Base-by-base conservation (phyloP, 1,139 yeast genomes). In the Candida anutae region DNA sequence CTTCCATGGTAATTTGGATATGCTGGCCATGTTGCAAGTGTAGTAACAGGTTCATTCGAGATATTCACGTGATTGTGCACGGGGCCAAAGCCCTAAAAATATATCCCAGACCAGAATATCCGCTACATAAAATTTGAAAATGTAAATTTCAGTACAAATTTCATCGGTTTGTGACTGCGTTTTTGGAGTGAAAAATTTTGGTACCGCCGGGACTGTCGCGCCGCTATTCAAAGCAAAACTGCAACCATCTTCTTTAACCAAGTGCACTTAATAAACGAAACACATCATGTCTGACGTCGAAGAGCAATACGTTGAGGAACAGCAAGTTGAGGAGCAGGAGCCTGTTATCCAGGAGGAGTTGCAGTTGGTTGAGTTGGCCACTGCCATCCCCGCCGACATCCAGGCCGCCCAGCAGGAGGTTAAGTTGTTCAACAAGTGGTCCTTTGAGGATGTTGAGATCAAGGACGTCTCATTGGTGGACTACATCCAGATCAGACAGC, bases 391-490 rank as follows among this genome's bases (percentile, higher is more conserved):
- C 69, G 85, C 83, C 66, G 96, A 85, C 35, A 85, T 93, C 57
- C 94, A 85, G 72, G 85, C 81, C 64, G 96, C 95, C 67, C 88
- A 88, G 63, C 80, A 77, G 60, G 94, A 85, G 74, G 81, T 93
- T 69, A 90, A 87, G 74, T 81, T 90, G 62, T 90, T 90, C 93
- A 90, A 90, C 95, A 90, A 88, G 73, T 90, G 98, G 98, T 79
- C 95, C 50, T 90, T 84, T 62, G 94, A 87, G 69, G 97, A 84
- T 44, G 90, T 93, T 58, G 94, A 88, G 69, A 83, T 93, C 56
- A 87, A 85, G 79, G 99, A 93, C 66, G 82, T 93, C 61, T 90
- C 98, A 46, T 78, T 93, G 65, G 90, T 90, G 58, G 98, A 90
- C 73, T 90, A 93, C 93, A 73, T 90, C 55, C 97, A 88, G 76